phyloP scores from a whole-genome alignment of 805 yeast genomes.

The Candida schatavii region DNA sequence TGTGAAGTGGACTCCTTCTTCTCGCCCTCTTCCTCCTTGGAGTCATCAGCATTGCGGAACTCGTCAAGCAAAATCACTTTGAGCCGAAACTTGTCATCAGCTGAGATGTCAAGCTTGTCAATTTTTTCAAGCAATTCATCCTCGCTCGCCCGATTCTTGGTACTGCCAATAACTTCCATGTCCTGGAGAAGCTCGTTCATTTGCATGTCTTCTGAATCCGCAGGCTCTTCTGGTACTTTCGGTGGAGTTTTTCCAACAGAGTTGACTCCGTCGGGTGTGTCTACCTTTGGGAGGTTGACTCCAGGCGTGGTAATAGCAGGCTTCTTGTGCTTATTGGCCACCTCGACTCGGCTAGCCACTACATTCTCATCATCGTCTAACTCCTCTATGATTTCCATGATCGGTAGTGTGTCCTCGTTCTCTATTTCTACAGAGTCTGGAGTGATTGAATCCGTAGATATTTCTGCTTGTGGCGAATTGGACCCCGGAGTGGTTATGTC shows the following conservation, averaged over 20 bases:
- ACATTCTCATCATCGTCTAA: slow-evolving; percentile 4
- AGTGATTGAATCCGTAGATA: not conserved
- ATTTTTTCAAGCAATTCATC: slow-evolving; percentile 22
- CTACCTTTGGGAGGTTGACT: no score
- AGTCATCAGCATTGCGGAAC: slow-evolving; percentile 9
- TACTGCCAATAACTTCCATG: slow-evolving; percentile 37
- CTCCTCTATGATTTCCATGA: slow-evolving; percentile 5
- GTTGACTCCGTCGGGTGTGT: not conserved
- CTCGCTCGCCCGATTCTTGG: slow-evolving; percentile 17
- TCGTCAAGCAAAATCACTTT: slow-evolving; percentile 22
- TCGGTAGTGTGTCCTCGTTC: not conserved
- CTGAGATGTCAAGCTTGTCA: slow-evolving; percentile 22
- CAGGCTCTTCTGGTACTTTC: not conserved
- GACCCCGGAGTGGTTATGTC: not conserved
- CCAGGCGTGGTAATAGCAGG: not conserved
- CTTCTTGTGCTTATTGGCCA: not conserved
- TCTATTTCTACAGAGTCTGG: not conserved
- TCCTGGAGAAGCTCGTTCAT: slow-evolving; percentile 30
- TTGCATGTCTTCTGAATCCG: slow-evolving; percentile 10
- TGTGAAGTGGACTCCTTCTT: not conserved
- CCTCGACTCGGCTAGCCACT: slow-evolving; percentile 2
- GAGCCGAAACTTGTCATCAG: slow-evolving; percentile 27
- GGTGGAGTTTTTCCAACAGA: not conserved
- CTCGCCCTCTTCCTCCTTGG: slow-evolving; percentile 5
- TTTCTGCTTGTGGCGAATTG: not conserved